Conservation (phyloP, 371 early-diverging fungal species). For the Syncephalastrum monosporum region DNA sequence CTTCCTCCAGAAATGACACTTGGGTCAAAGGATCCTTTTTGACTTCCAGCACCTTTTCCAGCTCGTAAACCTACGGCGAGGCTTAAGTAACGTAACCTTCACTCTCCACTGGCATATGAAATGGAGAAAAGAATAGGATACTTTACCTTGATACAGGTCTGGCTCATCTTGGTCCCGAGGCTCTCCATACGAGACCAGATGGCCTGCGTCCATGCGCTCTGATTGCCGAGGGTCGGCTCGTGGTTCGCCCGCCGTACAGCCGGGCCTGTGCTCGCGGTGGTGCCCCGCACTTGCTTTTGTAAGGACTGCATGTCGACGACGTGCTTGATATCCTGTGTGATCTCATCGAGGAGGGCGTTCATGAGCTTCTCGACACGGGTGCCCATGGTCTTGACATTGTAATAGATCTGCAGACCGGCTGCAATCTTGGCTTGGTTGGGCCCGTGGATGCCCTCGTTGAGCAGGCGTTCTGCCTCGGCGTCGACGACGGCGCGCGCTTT, state of each 20-base stretch:
- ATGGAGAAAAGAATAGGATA: not conserved
- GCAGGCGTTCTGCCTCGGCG: conserved; percentile 52
- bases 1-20: conserved; percentile 61
- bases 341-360: conserved; percentile 43
- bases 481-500: conserved; percentile 45
- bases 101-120: not conserved
- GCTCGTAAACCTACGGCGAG: conserved; percentile 54
- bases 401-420: conserved; percentile 73
- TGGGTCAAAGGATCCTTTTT: conserved; percentile 72
- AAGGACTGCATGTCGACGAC: conserved; percentile 64
- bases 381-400: conserved; percentile 64
- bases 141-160: conserved; percentile 63
- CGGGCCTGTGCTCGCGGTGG: conserved; percentile 10
- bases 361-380: conserved; percentile 46
- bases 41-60: conserved; percentile 70
- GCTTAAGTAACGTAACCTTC: not conserved
- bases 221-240: conserved; percentile 52
- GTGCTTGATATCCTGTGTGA: conserved; percentile 55
- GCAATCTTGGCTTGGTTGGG: conserved; percentile 76
- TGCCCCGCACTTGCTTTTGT: conserved; percentile 66
- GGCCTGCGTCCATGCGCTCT: conserved; percentile 45
- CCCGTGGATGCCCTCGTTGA: conserved; percentile 54
- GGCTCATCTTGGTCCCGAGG: conserved; percentile 73
- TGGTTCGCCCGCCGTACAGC: conserved; percentile 55
- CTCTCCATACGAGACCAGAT: conserved; percentile 74